Conservation (phyloP, 2,329 filamentous ascomycete genomes). For the Ramularia endophylla region DNA sequence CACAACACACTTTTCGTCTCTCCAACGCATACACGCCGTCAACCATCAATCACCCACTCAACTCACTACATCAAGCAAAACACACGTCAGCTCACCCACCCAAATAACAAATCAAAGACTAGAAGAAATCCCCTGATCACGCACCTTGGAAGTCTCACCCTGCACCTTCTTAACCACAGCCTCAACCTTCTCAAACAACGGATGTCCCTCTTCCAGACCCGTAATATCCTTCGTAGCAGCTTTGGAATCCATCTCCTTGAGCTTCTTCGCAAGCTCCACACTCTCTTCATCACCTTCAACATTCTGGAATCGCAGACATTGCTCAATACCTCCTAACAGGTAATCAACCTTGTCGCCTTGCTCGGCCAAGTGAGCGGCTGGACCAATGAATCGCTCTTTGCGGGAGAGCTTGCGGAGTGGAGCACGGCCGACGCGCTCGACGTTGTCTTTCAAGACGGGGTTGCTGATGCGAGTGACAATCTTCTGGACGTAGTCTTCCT, state of each 20-base stretch:
- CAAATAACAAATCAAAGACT: too few relatives aligned
- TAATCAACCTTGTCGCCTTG: constrained; percentile 64
- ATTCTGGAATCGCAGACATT: constrained; percentile 92
- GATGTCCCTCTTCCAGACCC: constrained; percentile 69
- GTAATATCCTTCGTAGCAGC: constrained; percentile 76
- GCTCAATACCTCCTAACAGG: constrained; percentile 78
- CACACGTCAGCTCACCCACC: too few relatives aligned
- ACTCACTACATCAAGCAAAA: too few relatives aligned
- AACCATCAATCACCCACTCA: too few relatives aligned
- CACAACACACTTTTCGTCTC: too few relatives aligned
- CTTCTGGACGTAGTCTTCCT: constrained; percentile 81
- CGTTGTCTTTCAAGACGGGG: constrained; percentile 83
- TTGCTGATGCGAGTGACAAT: constrained; percentile 93
- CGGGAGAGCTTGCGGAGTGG: constrained; percentile 89
- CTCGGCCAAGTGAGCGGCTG: constrained; percentile 84
- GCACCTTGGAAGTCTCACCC: constrained; percentile 17
- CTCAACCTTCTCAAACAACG: constrained; percentile 69
- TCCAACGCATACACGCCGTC: too few relatives aligned
- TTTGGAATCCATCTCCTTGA: constrained; percentile 66
- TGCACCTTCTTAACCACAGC: constrained; percentile 81
- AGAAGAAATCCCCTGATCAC: too few relatives aligned
- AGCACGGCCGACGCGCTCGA: constrained; percentile 91
- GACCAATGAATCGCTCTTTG: constrained; percentile 93
- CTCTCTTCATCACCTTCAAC: constrained; percentile 90
- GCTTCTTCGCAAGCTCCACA: constrained; percentile 74